phyloP scores from a whole-genome alignment of 2,329 filamentous ascomycete species.

The Neoarthrinium moseri region DNA sequence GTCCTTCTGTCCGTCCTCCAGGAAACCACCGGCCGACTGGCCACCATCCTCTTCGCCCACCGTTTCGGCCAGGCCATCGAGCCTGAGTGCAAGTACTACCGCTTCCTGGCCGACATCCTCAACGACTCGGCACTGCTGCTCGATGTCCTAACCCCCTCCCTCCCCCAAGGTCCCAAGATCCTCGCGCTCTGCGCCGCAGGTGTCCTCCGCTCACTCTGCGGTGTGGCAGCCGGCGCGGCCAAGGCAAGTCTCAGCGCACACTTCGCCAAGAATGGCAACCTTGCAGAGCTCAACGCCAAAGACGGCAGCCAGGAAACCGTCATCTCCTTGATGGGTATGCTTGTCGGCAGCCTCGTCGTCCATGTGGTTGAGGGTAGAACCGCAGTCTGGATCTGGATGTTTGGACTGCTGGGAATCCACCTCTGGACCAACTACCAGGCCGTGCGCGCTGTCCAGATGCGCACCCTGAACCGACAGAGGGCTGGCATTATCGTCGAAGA shows the following conservation, averaged over 20 bases:
- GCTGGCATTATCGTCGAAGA: slow-evolving; percentile 73
- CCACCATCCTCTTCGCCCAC: slow-evolving; percentile 85
- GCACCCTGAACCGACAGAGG: slow-evolving; percentile 80
- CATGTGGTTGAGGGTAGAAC: slow-evolving; percentile 68
- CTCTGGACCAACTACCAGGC: slow-evolving; percentile 83
- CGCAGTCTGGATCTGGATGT: slow-evolving; percentile 72
- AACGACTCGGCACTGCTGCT: slow-evolving; percentile 85
- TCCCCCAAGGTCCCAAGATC: slow-evolving; percentile 55
- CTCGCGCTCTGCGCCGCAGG: slow-evolving; percentile 49
- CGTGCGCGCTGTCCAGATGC: slow-evolving; percentile 81
- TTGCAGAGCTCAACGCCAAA: slow-evolving; percentile 86
- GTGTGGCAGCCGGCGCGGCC: slow-evolving; percentile 83
- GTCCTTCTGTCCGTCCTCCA: slow-evolving; percentile 81
- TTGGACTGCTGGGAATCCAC: slow-evolving; percentile 72
- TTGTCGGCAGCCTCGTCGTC: slow-evolving; percentile 79
- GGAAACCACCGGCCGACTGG: slow-evolving; percentile 75
- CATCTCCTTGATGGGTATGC: slow-evolving; percentile 83
- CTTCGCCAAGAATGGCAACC: slow-evolving; percentile 82
- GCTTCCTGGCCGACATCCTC: slow-evolving; percentile 82
- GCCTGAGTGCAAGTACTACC: slow-evolving; percentile 87
- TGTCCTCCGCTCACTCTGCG: slow-evolving; percentile 66
- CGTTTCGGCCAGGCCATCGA: slow-evolving; percentile 79
- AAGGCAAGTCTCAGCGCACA: slow-evolving; percentile 91
- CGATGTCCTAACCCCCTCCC: slow-evolving; percentile 76
- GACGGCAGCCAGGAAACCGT: slow-evolving; percentile 95